Conservation (phyloP, 2,329 filamentous ascomycete species). For the Alternaria consortialis region DNA sequence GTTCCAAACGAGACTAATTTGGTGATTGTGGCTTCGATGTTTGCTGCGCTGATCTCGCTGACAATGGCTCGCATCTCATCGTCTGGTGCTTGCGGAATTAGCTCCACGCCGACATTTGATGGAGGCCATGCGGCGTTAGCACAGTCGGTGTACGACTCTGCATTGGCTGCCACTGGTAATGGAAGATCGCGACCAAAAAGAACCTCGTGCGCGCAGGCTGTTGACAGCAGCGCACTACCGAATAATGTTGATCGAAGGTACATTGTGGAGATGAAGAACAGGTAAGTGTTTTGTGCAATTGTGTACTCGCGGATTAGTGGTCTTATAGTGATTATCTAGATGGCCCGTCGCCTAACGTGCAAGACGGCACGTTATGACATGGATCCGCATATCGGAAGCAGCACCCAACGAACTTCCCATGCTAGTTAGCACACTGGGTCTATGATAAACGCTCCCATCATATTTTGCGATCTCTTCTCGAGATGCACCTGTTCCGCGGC, state of each 20-base stretch:
- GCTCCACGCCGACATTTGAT: constrained; percentile 47
- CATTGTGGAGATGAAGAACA: constrained; percentile 26
- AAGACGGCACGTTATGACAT: constrained; percentile 9
- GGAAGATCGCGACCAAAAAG: constrained; percentile 39
- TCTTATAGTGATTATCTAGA: constrained; percentile 20
- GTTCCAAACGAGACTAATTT: constrained; percentile 67
- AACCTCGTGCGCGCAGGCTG: constrained; percentile 36
- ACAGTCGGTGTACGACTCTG: constrained; percentile 44
- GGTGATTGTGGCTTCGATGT: constrained; percentile 61
- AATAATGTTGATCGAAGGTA: constrained; percentile 21
- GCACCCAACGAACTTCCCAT: constrained; percentile 36
- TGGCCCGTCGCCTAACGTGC: background rate
- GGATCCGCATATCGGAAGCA: constrained; percentile 13
- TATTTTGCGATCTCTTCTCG: constrained; percentile 15
- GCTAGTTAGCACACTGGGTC: constrained; percentile 31
- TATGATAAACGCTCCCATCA: constrained; percentile 16
- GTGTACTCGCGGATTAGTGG: background rate
- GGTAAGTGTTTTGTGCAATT: too few relatives aligned
- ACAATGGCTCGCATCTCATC: constrained; percentile 53
- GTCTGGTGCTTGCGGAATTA: constrained; percentile 54
- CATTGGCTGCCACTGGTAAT: constrained; percentile 42
- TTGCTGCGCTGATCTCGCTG: constrained; percentile 51
- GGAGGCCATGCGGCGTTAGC: constrained; percentile 55
- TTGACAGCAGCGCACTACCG: constrained; percentile 27
- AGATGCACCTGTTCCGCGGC: constrained; percentile 26